Evolutionary conservation across 2,329 filamentous ascomycete genomes (phyloP), one percentile per base, ranked within the genome.

Genomic region (Talaromyces sp.): DNA sequence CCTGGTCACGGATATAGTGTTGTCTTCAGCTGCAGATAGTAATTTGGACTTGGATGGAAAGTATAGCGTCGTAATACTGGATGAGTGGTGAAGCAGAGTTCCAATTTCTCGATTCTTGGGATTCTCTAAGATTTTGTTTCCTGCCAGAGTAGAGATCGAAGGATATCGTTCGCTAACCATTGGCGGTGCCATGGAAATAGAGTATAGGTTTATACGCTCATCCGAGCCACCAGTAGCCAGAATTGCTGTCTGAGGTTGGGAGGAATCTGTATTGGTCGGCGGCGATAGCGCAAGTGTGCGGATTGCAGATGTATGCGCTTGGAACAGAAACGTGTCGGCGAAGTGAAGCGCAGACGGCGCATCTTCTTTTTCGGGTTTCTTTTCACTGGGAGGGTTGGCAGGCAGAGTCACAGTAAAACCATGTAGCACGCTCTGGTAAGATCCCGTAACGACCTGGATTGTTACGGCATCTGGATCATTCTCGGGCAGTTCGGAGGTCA

Each of bases 151-250:
- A 29, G 90, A 89, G 59, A 93, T 82, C 2, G 85, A 79, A 2
- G 84, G 81, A 59, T 86, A 85, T 68, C 84, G 72, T 68, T 84
- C 81, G 75, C 81, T 87, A 69, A 79, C 80, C 71, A 77, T 84
- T 66, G 85, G 88, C 63, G 87, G 87, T 70, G 88, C 87, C 29
- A 85, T 88, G 13, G 93, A 96, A 64, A 99, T 83, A 67, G 89
- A 92, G 83, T 97, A 99, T 63, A 99, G 85, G 75, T 99, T 97
- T 81, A 99, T 91, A 68, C 92, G 88, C 80, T 97, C 93, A 78
- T 99, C 95, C 27, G 92, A 96, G 77, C 91, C 90, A 70, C 95
- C 95, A 10, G 91, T 96, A 13, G 95, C 95, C 58, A 99, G 87
- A 70, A 95, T 89, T 59, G 97, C 86, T 76, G 95, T 97, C 75